Percentiles rank a stretch among this genome's conserved stretches.
Evolutionary conservation across 768 basidiomycete species (phyloP).

Genomic region (Crucibulum laeve): DNA sequence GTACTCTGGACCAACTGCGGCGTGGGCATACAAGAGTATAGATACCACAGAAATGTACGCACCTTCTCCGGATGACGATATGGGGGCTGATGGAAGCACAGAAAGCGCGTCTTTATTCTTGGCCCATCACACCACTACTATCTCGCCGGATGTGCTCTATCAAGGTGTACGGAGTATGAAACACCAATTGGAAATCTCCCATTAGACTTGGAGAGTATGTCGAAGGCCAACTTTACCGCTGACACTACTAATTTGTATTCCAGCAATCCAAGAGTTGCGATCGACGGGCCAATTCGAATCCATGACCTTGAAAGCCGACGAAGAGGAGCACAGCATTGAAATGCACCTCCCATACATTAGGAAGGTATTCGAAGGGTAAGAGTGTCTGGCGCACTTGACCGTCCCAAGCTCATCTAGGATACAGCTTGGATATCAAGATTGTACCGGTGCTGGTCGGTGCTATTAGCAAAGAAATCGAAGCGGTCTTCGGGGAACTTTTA

Average conservation of each 20-base stretch:
- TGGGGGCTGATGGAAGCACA: slow-evolving; percentile 26
- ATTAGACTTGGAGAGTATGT: slow-evolving; percentile 75
- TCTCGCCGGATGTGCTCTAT: slow-evolving; percentile 82
- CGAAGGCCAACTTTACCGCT: neutral
- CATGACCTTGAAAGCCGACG: slow-evolving; percentile 69
- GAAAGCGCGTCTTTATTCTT: slow-evolving; percentile 89
- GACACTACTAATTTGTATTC: neutral
- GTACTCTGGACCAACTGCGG: slow-evolving; percentile 91
- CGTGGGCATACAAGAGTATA: slow-evolving; percentile 93
- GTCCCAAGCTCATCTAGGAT: neutral
- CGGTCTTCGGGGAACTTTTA: slow-evolving; percentile 61
- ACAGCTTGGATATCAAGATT: slow-evolving; percentile 69
- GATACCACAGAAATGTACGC: slow-evolving; percentile 78
- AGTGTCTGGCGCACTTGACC: neutral
- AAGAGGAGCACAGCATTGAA: slow-evolving; percentile 95
- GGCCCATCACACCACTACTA: slow-evolving; percentile 95
- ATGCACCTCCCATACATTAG: slow-evolving; percentile 95
- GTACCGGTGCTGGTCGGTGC: slow-evolving; percentile 91
- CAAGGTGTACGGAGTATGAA: slow-evolving; percentile 68
- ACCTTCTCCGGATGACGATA: slow-evolving; percentile 4
- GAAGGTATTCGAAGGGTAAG: slow-evolving; percentile 78
- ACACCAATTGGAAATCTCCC: slow-evolving; percentile 85
- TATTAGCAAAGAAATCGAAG: slow-evolving; percentile 57
- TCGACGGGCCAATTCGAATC: slow-evolving; percentile 64
- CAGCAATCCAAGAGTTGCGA: slow-evolving; percentile 66